phyloP scores from a whole-genome alignment of 2,329 filamentous ascomycete species.

The Pseudocercospora macadamiae region DNA sequence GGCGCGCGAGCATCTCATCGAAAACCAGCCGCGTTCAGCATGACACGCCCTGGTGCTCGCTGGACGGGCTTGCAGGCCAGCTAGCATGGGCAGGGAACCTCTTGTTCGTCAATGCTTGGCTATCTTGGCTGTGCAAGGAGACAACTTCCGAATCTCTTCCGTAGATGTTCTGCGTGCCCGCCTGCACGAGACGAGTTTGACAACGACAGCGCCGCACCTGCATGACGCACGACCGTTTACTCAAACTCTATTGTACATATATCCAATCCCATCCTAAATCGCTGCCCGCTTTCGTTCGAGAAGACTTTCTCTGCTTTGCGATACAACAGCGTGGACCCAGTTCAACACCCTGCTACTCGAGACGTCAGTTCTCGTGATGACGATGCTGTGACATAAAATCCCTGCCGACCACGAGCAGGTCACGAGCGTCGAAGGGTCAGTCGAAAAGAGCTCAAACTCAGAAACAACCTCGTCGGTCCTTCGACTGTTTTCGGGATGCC shows the following conservation, averaged over 20 bases:
- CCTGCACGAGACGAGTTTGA: slow-evolving; percentile 19
- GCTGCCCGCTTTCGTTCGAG: slow-evolving; percentile 9
- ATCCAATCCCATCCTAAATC: slow-evolving; percentile 16
- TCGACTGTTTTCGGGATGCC: slow-evolving; percentile 5
- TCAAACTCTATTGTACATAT: slow-evolving; percentile 17
- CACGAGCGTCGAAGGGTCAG: slow-evolving; percentile 13
- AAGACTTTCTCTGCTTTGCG: slow-evolving; percentile 11
- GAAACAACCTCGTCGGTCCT: slow-evolving; percentile 14
- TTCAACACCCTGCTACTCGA: slow-evolving; percentile 6
- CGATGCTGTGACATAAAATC: slow-evolving; percentile 2
- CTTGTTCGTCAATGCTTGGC: slow-evolving; percentile 14
- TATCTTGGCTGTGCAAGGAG: slow-evolving; percentile 5
- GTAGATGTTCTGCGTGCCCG: slow-evolving; percentile 11
- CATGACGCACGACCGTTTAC: slow-evolving; percentile 15
- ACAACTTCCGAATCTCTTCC: slow-evolving; percentile 12
- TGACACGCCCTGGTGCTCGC: slow-evolving; percentile 2
- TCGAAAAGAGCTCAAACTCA: slow-evolving; percentile 6
- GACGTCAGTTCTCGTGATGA: slow-evolving; percentile 20
- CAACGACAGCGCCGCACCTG: slow-evolving; percentile 12
- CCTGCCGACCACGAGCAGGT: slow-evolving; percentile 20
- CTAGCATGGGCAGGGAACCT: slow-evolving; percentile 11
- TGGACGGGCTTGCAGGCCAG: not conserved
- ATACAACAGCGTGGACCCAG: slow-evolving; percentile 4
- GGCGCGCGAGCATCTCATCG: slow-evolving; percentile 16
- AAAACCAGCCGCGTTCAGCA: slow-evolving; percentile 8